Evolutionary conservation across 169 alveolate species (phyloP).

Genomic region (Plasmodium inui): DNA sequence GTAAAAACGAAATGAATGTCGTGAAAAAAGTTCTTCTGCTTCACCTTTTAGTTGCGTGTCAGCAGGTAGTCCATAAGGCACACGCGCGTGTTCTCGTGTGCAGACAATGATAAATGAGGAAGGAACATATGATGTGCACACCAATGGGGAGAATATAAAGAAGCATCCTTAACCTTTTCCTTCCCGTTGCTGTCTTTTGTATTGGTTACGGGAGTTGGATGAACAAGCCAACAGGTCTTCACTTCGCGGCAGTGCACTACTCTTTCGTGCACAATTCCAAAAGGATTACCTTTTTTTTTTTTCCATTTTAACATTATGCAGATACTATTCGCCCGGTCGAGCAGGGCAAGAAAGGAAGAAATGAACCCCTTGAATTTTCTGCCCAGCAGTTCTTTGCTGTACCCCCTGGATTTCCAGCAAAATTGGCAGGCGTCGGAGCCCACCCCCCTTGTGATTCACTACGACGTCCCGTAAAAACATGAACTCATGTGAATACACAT

Average conservation of each 20-base stretch:
- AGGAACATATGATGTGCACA: not conserved
- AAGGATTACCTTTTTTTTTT: not conserved
- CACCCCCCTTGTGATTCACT: conserved; percentile 57
- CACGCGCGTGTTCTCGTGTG: not conserved
- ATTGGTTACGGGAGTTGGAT: not conserved
- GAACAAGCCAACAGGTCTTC: not conserved
- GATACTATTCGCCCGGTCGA: not conserved
- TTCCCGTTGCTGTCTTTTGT: not conserved
- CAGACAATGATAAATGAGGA: not conserved
- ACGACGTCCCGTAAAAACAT: conserved; percentile 61
- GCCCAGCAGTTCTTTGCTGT: conserved; percentile 65
- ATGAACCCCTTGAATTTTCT: conserved; percentile 27
- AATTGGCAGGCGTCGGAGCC: conserved; percentile 77
- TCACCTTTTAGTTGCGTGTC: not conserved
- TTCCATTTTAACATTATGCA: not conserved
- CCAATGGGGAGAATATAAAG: not conserved
- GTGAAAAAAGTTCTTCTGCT: not conserved
- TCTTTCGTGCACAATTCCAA: not conserved
- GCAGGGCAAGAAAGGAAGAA: conserved; percentile 26
- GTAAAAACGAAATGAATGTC: conserved; percentile 10
- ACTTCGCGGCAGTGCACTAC: not conserved
- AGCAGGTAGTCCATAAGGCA: conserved; percentile 8
- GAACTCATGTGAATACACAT: not conserved
- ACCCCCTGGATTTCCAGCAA: conserved; percentile 68
- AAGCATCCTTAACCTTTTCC: not conserved